A percentile compares a stretch with the other conserved stretches of the same genome.
These are phyloP conservation scores for Colletotrichum lini DNA, from an alignment of 2,329 filamentous ascomycete genomes.

Conservation along the genomic window DNA sequence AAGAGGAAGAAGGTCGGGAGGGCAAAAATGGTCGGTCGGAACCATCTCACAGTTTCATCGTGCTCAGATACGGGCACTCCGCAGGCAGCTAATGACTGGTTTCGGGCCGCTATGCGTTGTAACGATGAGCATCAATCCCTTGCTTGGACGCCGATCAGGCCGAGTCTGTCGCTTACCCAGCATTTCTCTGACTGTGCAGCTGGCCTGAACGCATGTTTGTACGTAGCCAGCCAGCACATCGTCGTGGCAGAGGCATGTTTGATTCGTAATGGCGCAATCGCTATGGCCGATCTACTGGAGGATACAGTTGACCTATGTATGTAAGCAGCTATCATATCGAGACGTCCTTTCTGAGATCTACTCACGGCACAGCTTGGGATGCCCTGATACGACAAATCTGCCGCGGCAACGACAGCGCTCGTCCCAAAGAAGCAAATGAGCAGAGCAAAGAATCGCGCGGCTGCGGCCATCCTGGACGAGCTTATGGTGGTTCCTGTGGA, in stretches of 20 bases:
- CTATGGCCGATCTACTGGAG: constrained; percentile 31
- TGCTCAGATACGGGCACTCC: neutral
- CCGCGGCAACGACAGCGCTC: neutral
- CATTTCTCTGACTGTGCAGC: constrained; percentile 35
- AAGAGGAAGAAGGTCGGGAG: constrained; percentile 28
- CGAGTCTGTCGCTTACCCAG: constrained; percentile 11
- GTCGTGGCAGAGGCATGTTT: constrained; percentile 37
- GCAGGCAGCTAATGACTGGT: constrained; percentile 33
- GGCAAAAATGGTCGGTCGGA: constrained; percentile 7
- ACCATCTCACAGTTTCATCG: constrained; percentile 15
- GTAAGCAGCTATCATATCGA: neutral
- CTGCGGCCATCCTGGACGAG: constrained; percentile 18
- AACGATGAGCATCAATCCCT: neutral
- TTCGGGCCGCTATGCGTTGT: constrained; percentile 11
- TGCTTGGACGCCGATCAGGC: too few relatives aligned
- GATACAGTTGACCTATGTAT: constrained; percentile 19
- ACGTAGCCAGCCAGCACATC: constrained; percentile 17
- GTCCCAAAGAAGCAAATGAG: constrained; percentile 28
- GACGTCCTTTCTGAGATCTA: neutral
- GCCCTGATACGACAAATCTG: constrained; percentile 1
- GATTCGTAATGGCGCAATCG: constrained; percentile 22
- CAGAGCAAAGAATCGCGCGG: constrained; percentile 16
- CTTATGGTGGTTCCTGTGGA: neutral
- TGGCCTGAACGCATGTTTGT: constrained; percentile 28
- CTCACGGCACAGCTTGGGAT: constrained; percentile 36